Conservation (phyloP, 805 yeast species). For the Yarrowia yakushimensis region DNA sequence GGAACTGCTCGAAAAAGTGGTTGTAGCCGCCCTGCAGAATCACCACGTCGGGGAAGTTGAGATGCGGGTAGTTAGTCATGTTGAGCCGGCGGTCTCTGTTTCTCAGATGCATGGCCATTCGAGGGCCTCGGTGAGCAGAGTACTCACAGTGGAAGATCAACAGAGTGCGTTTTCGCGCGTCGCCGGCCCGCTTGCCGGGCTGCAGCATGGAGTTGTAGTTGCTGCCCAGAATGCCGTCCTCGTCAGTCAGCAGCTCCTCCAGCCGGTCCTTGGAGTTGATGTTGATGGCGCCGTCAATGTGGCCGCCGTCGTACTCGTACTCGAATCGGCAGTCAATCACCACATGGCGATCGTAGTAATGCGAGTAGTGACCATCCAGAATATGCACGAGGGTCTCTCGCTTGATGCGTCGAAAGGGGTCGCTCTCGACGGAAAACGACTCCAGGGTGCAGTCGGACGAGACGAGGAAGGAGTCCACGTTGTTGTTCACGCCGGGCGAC, state of each 20-base stretch:
- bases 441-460: slow-evolving; percentile 37
- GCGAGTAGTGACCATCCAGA: slow-evolving; percentile 51
- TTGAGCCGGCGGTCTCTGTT: slow-evolving; percentile 76
- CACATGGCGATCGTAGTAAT: slow-evolving; percentile 52
- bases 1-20: slow-evolving; percentile 59
- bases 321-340: slow-evolving; percentile 88
- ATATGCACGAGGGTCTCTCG: slow-evolving; percentile 56
- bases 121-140: slow-evolving; percentile 89
- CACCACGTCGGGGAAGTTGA: slow-evolving; percentile 84
- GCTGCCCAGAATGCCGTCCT: slow-evolving; percentile 34
- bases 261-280: slow-evolving; percentile 66
- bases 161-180: slow-evolving; percentile 42
- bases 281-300: slow-evolving; percentile 78
- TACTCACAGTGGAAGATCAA: slow-evolving; percentile 93
- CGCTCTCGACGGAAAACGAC: slow-evolving; percentile 48
- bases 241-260: slow-evolving; percentile 51
- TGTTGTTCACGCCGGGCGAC: slow-evolving; percentile 29
- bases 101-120: slow-evolving; percentile 82
- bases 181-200: not conserved
- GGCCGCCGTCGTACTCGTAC: slow-evolving; percentile 92
- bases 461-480: slow-evolving; percentile 29
- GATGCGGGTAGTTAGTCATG: slow-evolving; percentile 69
- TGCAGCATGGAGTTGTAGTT: not conserved
- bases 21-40: slow-evolving; percentile 91
- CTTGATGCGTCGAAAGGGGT: slow-evolving; percentile 66